Evolutionary conservation across 2,329 filamentous ascomycete species (phyloP), one percentile per base, ranked within the genome.

Genomic region (Colletotrichum plurivorum): DNA sequence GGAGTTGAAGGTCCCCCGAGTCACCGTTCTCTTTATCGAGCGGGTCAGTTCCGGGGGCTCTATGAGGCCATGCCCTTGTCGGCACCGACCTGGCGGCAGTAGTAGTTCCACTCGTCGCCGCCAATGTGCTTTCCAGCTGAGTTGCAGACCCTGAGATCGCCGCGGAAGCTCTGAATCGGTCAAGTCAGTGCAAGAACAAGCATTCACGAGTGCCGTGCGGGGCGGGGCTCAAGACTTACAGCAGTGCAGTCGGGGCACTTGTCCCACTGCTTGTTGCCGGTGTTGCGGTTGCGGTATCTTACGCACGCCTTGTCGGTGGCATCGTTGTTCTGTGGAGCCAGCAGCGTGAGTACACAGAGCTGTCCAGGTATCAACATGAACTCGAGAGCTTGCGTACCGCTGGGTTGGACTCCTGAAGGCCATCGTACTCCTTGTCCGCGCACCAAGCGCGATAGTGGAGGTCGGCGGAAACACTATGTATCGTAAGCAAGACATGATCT

Each of bases 241-340:
- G 48, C 22, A 4, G 22, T 27, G 49, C 59, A 62, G 20, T 62
- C 59, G 22, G 49, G 49, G 59, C 39, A 62, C 5, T 7, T 62
- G 22, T 62, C 59, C 59, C 59, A 54, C 15, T 62, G 59, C 16
- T 62, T n/a, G 22, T 12, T 62, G 41, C 59, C 59, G 7, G 59
- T 62, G 49, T 62, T 53, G 39, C 59, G 39, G 7, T 25, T n/a
- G 49, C 22, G 46, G 59, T 62, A 55, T 16, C 45, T 20, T 12
- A 20, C 18, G 48, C 58, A 61, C 27, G 27, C 27, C 27, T 31
- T 31, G 27, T 31, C 20, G 12, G 58, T 61, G 18, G 58, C 58
- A 9, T 41, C 27, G 57, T 31, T 25, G 57, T 61, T 61, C 45
- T 61, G 13, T 5, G 16, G 2, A 25, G 36, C 31, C 31, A 10